Evolutionary conservation across 805 yeast genomes (phyloP).

Genomic region (Saccharomycopsis selenospora): DNA sequence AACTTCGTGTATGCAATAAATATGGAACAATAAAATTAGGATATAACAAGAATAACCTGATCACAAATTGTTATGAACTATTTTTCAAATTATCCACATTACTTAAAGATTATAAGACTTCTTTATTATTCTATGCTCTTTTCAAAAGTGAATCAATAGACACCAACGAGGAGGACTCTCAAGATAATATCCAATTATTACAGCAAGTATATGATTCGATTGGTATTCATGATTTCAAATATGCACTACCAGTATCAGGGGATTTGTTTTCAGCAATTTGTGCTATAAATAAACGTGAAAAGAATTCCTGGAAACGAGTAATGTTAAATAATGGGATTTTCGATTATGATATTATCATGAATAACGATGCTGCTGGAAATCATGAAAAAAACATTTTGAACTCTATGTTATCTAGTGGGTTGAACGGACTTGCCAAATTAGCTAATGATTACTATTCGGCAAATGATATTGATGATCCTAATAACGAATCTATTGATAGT

Average conservation of each 20-base stretch:
- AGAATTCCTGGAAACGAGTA: slow-evolving; percentile 35
- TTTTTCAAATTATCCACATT: slow-evolving; percentile 31
- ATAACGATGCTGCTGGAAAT: slow-evolving; percentile 20
- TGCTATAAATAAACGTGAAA: slow-evolving; percentile 30
- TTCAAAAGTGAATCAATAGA: slow-evolving; percentile 28
- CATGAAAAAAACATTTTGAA: slow-evolving; percentile 25
- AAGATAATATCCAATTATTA: slow-evolving; percentile 18
- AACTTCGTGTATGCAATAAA: slow-evolving; percentile 37
- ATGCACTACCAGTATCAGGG: slow-evolving; percentile 58
- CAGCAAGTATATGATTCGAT: slow-evolving; percentile 42
- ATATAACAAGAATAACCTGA: no score
- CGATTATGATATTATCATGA: slow-evolving; percentile 33
- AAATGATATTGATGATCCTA: background rate
- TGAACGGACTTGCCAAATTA: slow-evolving; percentile 50
- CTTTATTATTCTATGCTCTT: slow-evolving; percentile 41
- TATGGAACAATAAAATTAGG: no score
- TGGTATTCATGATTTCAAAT: slow-evolving; percentile 54
- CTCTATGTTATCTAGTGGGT: slow-evolving; percentile 44
- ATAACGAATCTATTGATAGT: slow-evolving; percentile 13
- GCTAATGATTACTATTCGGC: slow-evolving; percentile 27
- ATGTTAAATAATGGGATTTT: slow-evolving; percentile 50
- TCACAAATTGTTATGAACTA: slow-evolving; percentile 27
- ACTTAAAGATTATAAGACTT: slow-evolving; percentile 33
- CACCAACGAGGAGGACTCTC: background rate
- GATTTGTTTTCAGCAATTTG: slow-evolving; percentile 45